phyloP scores from a whole-genome alignment of 805 yeast genomes.

The Suhomyces kilbournensis region DNA sequence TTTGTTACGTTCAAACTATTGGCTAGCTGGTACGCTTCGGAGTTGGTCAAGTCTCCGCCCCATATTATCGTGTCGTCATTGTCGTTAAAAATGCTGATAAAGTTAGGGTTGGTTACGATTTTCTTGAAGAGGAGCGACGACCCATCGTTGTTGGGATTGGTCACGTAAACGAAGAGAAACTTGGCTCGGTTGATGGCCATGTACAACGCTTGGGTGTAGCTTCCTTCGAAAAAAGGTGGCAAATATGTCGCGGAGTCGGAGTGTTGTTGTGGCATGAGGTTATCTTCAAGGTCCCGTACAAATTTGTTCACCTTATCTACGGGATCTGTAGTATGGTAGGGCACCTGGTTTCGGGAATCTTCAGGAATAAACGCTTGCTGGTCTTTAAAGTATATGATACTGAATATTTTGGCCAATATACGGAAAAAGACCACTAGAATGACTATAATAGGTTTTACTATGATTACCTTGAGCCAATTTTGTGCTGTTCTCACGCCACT shows the following conservation, averaged over 20 bases:
- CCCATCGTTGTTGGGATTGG: slow-evolving; percentile 69
- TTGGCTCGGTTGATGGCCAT: slow-evolving; percentile 66
- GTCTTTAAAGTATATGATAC: slow-evolving; percentile 24
- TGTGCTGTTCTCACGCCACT: slow-evolving; percentile 1
- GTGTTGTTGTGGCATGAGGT: slow-evolving; percentile 23
- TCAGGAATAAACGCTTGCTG: neutral
- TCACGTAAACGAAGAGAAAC: slow-evolving; percentile 71
- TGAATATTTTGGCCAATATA: slow-evolving; percentile 20
- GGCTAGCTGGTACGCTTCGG: slow-evolving; percentile 83
- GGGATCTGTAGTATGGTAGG: slow-evolving; percentile 37
- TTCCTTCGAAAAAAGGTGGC: slow-evolving; percentile 61
- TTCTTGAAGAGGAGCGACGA: slow-evolving; percentile 49
- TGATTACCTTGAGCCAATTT: slow-evolving; percentile 10
- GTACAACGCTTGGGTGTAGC: slow-evolving; percentile 77
- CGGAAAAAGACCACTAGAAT: slow-evolving; percentile 21
- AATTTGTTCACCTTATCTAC: slow-evolving; percentile 52
- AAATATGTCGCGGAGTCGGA: slow-evolving; percentile 10
- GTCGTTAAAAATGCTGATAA: slow-evolving; percentile 38
- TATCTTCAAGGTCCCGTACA: slow-evolving; percentile 50
- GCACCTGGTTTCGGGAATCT: neutral
- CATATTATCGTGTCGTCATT: slow-evolving; percentile 62
- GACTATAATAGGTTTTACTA: slow-evolving; percentile 26
- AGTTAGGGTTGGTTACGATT: slow-evolving; percentile 50
- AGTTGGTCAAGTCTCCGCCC: slow-evolving; percentile 83
- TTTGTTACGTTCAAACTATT: slow-evolving; percentile 66